phyloP scores from a whole-genome alignment of 1,139 yeast species.

The Lodderomyces pseudojiufengensis region DNA sequence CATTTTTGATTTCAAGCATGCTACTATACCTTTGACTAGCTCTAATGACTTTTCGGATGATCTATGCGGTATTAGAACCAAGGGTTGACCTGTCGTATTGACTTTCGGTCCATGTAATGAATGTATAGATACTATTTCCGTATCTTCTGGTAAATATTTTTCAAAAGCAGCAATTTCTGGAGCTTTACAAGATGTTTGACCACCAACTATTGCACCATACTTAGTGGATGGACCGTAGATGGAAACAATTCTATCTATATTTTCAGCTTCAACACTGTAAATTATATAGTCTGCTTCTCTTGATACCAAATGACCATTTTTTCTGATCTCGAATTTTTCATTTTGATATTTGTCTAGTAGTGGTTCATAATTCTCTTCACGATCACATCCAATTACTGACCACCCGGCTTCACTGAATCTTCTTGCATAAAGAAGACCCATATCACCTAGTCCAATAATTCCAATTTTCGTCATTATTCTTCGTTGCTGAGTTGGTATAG shows the following conservation, averaged over 20 bases:
- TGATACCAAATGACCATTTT: conserved; percentile 81
- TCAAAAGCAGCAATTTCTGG: conserved; percentile 91
- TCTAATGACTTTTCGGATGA: conserved; percentile 52
- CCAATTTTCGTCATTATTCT: conserved; percentile 48
- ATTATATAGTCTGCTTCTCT: conserved; percentile 76
- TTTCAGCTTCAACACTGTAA: conserved; percentile 88
- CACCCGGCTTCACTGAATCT: conserved; percentile 81
- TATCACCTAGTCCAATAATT: conserved; percentile 93
- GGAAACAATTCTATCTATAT: conserved; percentile 66
- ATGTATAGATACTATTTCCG: conserved; percentile 80
- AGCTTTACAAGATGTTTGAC: conserved; percentile 92
- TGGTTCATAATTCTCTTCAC: conserved; percentile 59
- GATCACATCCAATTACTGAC: conserved; percentile 88
- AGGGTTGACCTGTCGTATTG: conserved; percentile 85
- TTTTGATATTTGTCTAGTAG: conserved; percentile 39
- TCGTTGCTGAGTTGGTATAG: neutral
- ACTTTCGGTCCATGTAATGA: conserved; percentile 95
- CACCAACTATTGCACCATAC: conserved; percentile 90
- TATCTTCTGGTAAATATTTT: conserved; percentile 65
- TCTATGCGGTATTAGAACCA: conserved; percentile 78
- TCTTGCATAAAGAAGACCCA: conserved; percentile 87
- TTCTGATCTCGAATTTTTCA: conserved; percentile 51
- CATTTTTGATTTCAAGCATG: conserved; percentile 71
- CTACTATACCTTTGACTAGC: conserved; percentile 61
- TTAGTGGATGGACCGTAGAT: conserved; percentile 85